Evolutionary conservation across 2,329 filamentous ascomycete species (phyloP).

Genomic region (Phaeosphaeriaceae sp.): DNA sequence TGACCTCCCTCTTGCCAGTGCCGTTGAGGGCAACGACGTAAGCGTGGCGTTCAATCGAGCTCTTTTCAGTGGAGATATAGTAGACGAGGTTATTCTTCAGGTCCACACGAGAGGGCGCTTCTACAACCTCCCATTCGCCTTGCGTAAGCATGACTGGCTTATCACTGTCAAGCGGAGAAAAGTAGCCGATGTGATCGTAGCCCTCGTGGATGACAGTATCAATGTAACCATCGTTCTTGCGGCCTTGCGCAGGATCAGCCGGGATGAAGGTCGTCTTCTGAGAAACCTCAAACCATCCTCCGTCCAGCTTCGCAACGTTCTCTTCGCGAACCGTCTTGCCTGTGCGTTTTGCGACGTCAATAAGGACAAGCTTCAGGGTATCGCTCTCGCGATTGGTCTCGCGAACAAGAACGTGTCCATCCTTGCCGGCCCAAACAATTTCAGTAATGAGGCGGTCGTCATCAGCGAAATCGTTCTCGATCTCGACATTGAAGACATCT

Average conservation of each 20-base stretch:
- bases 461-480: slow-evolving; percentile 78
- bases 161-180: slow-evolving; percentile 82
- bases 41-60: slow-evolving; percentile 87
- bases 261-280: slow-evolving; percentile 87
- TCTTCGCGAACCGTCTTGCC: slow-evolving; percentile 81
- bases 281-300: slow-evolving; percentile 96
- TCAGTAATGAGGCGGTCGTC: slow-evolving; percentile 91
- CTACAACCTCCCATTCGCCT: slow-evolving; percentile 90
- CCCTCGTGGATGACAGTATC: slow-evolving; percentile 88
- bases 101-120: slow-evolving; percentile 85
- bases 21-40: slow-evolving; percentile 90
- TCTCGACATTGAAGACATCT: slow-evolving; percentile 81
- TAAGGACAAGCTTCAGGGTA: slow-evolving; percentile 82
- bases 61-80: slow-evolving; percentile 85
- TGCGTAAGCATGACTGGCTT: slow-evolving; percentile 86
- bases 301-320: slow-evolving; percentile 84
- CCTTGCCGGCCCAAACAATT: slow-evolving; percentile 83
- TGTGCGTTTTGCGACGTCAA: slow-evolving; percentile 77
- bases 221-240: slow-evolving; percentile 86
- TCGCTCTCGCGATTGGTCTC: slow-evolving; percentile 96
- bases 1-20: slow-evolving; percentile 74
- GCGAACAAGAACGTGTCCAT: slow-evolving; percentile 80
- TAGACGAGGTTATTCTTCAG: slow-evolving; percentile 87
- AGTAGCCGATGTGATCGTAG: slow-evolving; percentile 92
- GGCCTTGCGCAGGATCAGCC: slow-evolving; percentile 77